Evolutionary conservation across 805 yeast genomes (phyloP), one percentile per base, ranked within the genome.

Genomic region (Candida chilensis): DNA sequence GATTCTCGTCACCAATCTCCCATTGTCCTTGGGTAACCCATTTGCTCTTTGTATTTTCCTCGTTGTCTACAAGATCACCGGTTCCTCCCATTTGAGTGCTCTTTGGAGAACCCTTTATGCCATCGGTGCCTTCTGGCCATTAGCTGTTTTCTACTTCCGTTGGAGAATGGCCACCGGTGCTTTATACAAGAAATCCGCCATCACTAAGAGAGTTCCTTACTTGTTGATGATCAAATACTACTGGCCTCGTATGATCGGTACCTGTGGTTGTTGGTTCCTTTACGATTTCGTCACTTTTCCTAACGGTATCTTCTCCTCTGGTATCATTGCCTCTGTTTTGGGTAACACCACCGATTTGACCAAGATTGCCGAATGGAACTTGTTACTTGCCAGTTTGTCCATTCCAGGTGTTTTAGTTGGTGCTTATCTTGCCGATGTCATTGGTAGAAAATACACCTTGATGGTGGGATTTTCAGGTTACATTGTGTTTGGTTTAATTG

Each of bases 271-370:
- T 41, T 76, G 82, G 83, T 76, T 74, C 57, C 57, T 71, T 40
- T 71, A 71, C 47, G 82, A 76, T 54, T 73, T 76, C 36, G 76
- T 73, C 41, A 67, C 75, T 36, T 76, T 75, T 47, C 81, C 82
- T 27, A 73, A 73, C 50, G 76, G 78, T 55, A 65, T 77, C 17
- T 73, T 73, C 52, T 63, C 72, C 15, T 52, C 57, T 16, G 60
- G 68, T 27, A 69, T 74, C 37, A 60, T 71, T 29, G 36, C 62
- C 16, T 54, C 56, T 28, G 65, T 69, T 21, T 54, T 64, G 40
- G 54, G 58, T 13, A 50, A 50, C 4, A 37, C 47, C 3, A 37
- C 39, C 12, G 34, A 59, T 35, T 48, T 64, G 29, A 59, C 54
- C 34, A 53, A 34, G 31, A 51, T 59, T 31, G 70, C 70, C n/a